These are phyloP conservation scores for Lentinula boryana DNA, from an alignment of 768 basidiomycete genomes.

Conservation along the genomic window DNA sequence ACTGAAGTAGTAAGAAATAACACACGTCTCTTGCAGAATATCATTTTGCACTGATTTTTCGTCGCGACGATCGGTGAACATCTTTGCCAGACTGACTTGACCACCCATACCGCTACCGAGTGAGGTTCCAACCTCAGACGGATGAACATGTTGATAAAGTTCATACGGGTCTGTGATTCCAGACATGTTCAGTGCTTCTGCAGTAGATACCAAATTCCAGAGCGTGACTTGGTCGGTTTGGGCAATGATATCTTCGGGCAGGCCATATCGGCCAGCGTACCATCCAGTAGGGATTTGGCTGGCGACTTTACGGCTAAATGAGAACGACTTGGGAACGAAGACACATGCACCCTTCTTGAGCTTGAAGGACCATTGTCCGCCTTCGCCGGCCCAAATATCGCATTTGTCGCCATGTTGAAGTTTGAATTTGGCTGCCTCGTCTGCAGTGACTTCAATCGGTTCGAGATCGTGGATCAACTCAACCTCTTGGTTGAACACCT, in stretches of 20 bases:
- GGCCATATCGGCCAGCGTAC: conserved; percentile 94
- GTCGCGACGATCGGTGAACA: conserved; percentile 99
- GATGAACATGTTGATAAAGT: conserved; percentile 94
- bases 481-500: conserved; percentile 95
- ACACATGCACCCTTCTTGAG: conserved; percentile 97
- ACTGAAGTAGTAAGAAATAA: conserved; percentile 11
- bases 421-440: conserved; percentile 94
- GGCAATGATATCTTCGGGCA: conserved; percentile 91
- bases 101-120: conserved; percentile 99
- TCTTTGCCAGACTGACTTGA: conserved; percentile 80
- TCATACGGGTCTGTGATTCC: conserved; percentile 99
- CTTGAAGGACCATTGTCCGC: conserved; percentile 96
- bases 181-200: conserved; percentile 94
- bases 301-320: conserved; percentile 89
- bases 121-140: conserved; percentile 91
- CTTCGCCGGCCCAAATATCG: conserved; percentile 88
- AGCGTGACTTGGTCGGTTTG: conserved; percentile 91
- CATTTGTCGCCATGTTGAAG: conserved; percentile 94
- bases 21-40: conserved; percentile 95
- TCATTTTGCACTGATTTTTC: conserved; percentile 99
- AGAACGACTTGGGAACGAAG: conserved; percentile 90
- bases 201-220: conserved; percentile 92
- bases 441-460: conserved; percentile 86
- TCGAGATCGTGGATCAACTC: conserved; percentile 96
- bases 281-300: conserved; percentile 98